phyloP scores from a whole-genome alignment of 1,139 yeast genomes.

The Arxiozyma slooffiae region DNA sequence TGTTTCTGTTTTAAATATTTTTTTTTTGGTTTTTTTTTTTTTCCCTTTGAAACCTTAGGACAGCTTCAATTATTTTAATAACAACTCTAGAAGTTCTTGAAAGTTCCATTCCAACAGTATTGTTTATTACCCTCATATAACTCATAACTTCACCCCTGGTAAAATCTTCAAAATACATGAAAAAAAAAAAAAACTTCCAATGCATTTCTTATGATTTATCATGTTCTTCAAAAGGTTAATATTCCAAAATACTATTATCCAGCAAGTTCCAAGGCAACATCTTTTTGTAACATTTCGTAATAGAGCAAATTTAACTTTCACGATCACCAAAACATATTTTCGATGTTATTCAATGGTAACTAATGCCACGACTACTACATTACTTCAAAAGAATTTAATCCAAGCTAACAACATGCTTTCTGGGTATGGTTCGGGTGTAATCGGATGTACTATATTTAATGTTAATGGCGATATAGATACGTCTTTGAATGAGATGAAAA shows the following conservation, averaged over 20 bases:
- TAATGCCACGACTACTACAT: constrained; percentile 19
- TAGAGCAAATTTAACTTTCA: background rate
- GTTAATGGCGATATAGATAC: constrained; percentile 45
- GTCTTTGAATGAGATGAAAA: constrained; percentile 50
- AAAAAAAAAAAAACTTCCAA: no score
- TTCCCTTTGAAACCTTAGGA: no score
- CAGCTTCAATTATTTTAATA: no score
- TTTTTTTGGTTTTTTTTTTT: no score
- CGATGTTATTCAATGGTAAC: constrained; percentile 1
- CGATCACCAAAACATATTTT: background rate
- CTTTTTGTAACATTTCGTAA: no score
- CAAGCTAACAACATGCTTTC: constrained; percentile 30
- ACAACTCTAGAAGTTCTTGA: no score
- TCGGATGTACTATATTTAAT: constrained; percentile 54
- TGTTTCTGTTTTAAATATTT: no score
- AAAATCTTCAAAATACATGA: background rate
- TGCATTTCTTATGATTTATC: no score
- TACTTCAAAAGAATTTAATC: constrained; percentile 32
- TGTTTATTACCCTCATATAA: no score
- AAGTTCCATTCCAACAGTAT: no score
- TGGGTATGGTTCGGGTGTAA: constrained; percentile 27
- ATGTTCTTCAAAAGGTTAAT: background rate
- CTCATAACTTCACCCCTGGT: background rate
- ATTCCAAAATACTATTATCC: background rate
- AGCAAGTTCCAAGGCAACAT: background rate